phyloP scores from a whole-genome alignment of 1,284 basidiomycete species.

The Volvariella surrecta region DNA sequence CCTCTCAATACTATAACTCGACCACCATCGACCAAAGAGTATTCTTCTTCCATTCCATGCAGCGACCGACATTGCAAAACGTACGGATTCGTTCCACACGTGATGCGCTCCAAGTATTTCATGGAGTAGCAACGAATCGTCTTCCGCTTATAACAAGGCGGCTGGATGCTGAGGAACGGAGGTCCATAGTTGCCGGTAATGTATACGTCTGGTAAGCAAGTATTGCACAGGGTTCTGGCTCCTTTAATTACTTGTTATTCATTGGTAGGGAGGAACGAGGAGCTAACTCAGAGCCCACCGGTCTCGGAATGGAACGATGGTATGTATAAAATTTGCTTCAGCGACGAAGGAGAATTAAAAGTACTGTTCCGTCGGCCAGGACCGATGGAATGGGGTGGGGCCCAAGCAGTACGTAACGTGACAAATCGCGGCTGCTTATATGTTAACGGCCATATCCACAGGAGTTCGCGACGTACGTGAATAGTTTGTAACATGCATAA shows the following conservation, averaged over 20 bases:
- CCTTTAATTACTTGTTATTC: neutral
- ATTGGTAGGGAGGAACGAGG: slow-evolving; percentile 62
- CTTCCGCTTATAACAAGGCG: slow-evolving; percentile 71
- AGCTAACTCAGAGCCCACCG: slow-evolving; percentile 67
- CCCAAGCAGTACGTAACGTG: slow-evolving; percentile 44
- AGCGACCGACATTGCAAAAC: slow-evolving; percentile 65
- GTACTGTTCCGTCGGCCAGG: slow-evolving; percentile 28
- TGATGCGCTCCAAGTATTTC: slow-evolving; percentile 72
- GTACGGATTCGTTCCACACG: slow-evolving; percentile 68
- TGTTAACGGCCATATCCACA: slow-evolving; percentile 15
- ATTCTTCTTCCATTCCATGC: slow-evolving; percentile 29
- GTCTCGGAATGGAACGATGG: slow-evolving; percentile 78
- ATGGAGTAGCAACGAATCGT: slow-evolving; percentile 57
- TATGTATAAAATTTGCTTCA: slow-evolving; percentile 21
- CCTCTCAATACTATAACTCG: no score
- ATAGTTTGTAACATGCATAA: slow-evolving; percentile 9
- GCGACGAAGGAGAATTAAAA: slow-evolving; percentile 4
- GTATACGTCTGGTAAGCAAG: slow-evolving; percentile 60
- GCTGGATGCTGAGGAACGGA: slow-evolving; percentile 68
- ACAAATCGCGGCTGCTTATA: slow-evolving; percentile 5
- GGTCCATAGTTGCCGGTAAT: slow-evolving; percentile 58
- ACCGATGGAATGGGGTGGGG: slow-evolving; percentile 80
- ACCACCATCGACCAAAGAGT: no score
- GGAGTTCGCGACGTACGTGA: slow-evolving; percentile 63
- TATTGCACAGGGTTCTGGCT: neutral